Evolutionary conservation across 2,329 filamentous ascomycete species (phyloP).

Genomic region (Cladosporium sp.): DNA sequence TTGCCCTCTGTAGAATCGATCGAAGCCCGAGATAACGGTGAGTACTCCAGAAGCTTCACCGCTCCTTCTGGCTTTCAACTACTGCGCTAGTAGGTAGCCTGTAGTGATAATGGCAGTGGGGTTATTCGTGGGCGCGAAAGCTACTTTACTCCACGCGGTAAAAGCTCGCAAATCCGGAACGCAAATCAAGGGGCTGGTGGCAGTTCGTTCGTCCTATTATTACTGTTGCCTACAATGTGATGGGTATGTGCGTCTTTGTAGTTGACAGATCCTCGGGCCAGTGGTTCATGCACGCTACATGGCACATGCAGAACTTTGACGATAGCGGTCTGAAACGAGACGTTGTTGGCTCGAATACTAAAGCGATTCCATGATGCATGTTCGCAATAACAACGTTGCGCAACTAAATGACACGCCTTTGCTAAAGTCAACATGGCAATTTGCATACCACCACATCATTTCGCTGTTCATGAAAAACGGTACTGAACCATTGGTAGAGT

Average conservation of each 20-base stretch:
- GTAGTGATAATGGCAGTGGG: constrained; percentile 17
- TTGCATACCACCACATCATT: background rate
- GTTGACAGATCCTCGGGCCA: constrained; percentile 13
- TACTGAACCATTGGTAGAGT: background rate
- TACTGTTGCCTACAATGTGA: background rate
- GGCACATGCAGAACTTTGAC: background rate
- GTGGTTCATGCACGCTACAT: constrained; percentile 15
- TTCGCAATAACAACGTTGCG: background rate
- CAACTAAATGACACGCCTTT: background rate
- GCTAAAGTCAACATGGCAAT: background rate
- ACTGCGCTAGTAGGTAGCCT: constrained; percentile 16
- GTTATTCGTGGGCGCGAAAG: constrained; percentile 11
- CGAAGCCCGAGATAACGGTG: constrained; percentile 12
- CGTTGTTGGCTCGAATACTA: background rate
- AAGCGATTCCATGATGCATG: background rate
- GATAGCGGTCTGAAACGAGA: constrained; percentile 4
- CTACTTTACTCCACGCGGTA: constrained; percentile 19
- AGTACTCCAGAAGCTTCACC: constrained; percentile 19
- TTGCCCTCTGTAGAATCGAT: background rate
- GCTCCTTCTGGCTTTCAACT: constrained; percentile 19
- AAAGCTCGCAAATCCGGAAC: constrained; percentile 15
- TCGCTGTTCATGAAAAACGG: background rate
- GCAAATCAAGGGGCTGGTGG: constrained; percentile 11
- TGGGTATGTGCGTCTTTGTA: background rate
- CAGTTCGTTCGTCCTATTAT: constrained; percentile 1